Base-by-base conservation (phyloP, 768 basidiomycete genomes). In the Tephrocybe sp. region DNA sequence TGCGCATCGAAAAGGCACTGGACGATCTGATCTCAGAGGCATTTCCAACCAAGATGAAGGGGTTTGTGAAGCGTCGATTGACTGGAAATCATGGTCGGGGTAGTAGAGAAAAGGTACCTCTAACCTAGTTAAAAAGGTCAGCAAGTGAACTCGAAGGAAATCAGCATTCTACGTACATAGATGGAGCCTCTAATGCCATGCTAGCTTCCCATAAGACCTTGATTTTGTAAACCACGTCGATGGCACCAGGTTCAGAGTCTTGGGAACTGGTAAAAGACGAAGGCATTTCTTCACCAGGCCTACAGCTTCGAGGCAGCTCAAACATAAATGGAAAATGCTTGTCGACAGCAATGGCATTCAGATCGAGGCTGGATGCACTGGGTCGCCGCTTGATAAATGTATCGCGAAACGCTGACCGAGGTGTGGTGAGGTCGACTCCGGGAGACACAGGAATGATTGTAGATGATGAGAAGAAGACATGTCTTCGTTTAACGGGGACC, bases 11-110 rank as follows among this genome's bases (percentile, higher is more conserved):
- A 85, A 82, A 3, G 86, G 81, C 20, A 87, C 74, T 0, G 75
- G 74, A 21, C 85, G 77, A 59, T 88, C 86, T 1, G 81, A 69
- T 50, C 73, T 77, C 36, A 90, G 66, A 30, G 85, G 81, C 65
- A 85, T 78, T 63, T 89, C 88, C 18, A 87, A 59, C 87, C 88
- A 90, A 0, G 79, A 77, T 34, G 76, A 74, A 3, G 75, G 70
- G 45, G 74, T 66, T 34, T 68, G 61, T 11, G 68, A 63, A 26
- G 76, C 79, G 58, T 85, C 84, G 18, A 74, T 58, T 2, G 82
- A 84, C 46, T 81, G 79, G 55, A 83, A 83, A 55, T 83, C 84
- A 1, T 66, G 58, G 45, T 85, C 84, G 3, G 81, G 80, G 41
- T 84, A 78, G 24, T 84, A 70, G 18, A 86, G 59, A 38, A 89